These are phyloP conservation scores for Calonectria henricotiae DNA, from an alignment of 2,329 filamentous ascomycete species.

Conservation along the genomic window DNA sequence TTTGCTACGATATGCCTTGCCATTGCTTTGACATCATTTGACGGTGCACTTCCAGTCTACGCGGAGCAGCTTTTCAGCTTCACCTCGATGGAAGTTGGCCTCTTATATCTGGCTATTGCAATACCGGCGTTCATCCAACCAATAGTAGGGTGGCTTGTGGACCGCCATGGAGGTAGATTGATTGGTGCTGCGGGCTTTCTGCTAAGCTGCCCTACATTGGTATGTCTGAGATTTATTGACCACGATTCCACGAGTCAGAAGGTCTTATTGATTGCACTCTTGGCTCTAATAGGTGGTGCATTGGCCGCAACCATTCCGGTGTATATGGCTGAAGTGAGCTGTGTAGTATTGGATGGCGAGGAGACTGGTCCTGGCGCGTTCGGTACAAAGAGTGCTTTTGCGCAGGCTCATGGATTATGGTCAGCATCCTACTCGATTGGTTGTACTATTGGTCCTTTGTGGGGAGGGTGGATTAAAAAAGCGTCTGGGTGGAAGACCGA, in stretches of 20 bases:
- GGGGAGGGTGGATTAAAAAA: constrained; percentile 3
- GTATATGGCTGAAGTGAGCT: not conserved
- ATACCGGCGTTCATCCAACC: not conserved
- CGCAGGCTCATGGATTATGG: not conserved
- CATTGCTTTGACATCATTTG: not conserved
- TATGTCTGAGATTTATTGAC: not conserved
- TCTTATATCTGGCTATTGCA: not conserved
- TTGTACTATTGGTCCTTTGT: not conserved
- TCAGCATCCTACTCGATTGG: constrained; percentile 1
- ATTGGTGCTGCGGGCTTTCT: not conserved
- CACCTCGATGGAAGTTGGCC: not conserved
- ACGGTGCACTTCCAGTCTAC: not conserved
- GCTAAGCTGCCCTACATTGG: not conserved
- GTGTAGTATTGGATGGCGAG: not conserved
- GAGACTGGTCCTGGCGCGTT: not conserved
- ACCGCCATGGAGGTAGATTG: not conserved
- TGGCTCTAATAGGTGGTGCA: not conserved
- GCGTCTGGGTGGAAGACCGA: not conserved
- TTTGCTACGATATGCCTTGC: not conserved
- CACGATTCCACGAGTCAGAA: not conserved
- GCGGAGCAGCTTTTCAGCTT: not conserved
- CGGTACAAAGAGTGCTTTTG: not conserved
- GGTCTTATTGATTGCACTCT: not conserved
- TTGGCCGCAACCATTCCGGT: not conserved
- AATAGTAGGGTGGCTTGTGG: not conserved